Percentiles rank a stretch among this genome's conserved stretches.
Evolutionary conservation across 352 stramenopile species (phyloP).

Genomic region (Pseudoperonospora humuli): DNA sequence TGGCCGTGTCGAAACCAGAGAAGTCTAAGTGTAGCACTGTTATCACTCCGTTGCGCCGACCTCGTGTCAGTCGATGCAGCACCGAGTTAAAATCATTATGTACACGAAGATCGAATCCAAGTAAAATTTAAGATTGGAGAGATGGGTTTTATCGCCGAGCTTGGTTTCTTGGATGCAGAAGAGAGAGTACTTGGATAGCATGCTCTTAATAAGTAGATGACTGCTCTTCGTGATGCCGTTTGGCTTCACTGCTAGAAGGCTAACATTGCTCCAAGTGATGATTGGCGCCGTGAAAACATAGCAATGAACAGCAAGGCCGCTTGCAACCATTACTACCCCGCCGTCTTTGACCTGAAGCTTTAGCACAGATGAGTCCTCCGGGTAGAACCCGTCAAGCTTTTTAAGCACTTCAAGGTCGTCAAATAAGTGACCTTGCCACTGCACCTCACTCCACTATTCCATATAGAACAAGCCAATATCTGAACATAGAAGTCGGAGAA

Average conservation of each 20-base stretch:
- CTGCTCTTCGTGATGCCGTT: background rate
- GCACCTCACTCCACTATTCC: background rate
- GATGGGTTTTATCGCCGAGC: background rate
- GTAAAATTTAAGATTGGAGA: background rate
- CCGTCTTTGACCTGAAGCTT: background rate
- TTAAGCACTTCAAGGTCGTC: background rate
- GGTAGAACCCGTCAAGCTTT: background rate
- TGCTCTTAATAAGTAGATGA: background rate
- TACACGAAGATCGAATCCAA: background rate
- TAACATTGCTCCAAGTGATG: background rate
- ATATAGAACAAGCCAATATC: background rate
- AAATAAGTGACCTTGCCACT: background rate
- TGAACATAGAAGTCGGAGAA: background rate
- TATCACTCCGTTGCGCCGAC: background rate
- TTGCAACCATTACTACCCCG: background rate
- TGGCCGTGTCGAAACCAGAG: background rate
- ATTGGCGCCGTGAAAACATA: background rate
- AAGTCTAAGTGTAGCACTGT: background rate
- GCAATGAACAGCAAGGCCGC: background rate
- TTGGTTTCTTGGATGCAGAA: background rate
- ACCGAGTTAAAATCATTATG: background rate
- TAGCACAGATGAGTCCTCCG: background rate
- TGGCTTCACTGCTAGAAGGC: background rate
- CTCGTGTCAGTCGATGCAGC: background rate
- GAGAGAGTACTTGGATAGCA: background rate